A percentile compares a stretch with the other conserved stretches of the same genome.
These are phyloP conservation scores for Auricularia sp. DNA, from an alignment of 768 basidiomycete genomes.

Conservation along the genomic window DNA sequence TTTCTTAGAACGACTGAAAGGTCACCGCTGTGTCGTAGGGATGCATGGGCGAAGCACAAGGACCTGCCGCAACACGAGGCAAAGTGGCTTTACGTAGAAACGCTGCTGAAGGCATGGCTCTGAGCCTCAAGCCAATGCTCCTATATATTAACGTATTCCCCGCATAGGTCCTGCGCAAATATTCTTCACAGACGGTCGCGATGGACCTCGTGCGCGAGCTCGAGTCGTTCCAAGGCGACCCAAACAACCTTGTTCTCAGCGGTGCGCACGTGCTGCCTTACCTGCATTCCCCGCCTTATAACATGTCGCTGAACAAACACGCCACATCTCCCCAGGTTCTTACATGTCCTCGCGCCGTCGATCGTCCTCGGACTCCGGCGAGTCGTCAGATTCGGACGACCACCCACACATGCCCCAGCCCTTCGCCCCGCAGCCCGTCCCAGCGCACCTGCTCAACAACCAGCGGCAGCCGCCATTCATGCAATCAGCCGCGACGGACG, in stretches of 20 bases:
- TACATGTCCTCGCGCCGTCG: not conserved
- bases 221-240: constrained; percentile 63
- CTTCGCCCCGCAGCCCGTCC: not conserved
- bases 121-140: not conserved
- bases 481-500: constrained; percentile 4
- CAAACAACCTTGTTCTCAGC: constrained; percentile 52
- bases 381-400: not conserved
- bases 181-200: constrained; percentile 74
- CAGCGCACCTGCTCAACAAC: not conserved
- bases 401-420: not conserved
- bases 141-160: not conserved
- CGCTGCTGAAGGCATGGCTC: constrained; percentile 59
- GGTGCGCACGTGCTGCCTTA: constrained; percentile 31
- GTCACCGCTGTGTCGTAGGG: constrained; percentile 38
- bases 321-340: not conserved
- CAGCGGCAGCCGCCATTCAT: not conserved
- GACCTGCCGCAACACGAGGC: constrained; percentile 71
- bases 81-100: constrained; percentile 83
- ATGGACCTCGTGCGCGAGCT: constrained; percentile 67
- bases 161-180: constrained; percentile 63
- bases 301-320: not conserved
- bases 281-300: not conserved
- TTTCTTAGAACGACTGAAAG: not conserved
- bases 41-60: constrained; percentile 91
- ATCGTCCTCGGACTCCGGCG: not conserved